These are phyloP conservation scores for Geranium brycei DNA, from an alignment of 345 rosid species.

Conservation along the genomic window DNA sequence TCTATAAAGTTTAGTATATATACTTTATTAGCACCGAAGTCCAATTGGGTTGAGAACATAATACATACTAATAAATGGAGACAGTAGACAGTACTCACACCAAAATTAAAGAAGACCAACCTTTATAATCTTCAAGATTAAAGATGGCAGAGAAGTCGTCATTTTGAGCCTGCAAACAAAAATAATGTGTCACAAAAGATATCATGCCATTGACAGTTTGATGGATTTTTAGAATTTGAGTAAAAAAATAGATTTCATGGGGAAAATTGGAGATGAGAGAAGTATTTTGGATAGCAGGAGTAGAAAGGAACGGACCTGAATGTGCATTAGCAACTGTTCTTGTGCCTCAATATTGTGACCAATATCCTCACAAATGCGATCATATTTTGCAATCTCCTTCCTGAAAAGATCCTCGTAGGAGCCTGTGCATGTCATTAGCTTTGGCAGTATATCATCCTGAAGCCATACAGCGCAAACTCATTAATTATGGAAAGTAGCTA, in stretches of 20 bases:
- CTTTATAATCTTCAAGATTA: constrained; percentile 93
- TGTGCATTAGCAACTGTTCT: constrained; percentile 74
- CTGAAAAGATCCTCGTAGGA: constrained; percentile 89
- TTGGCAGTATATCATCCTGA: too few species aligned
- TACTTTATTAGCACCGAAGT: neutral
- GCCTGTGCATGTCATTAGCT: constrained; percentile 29
- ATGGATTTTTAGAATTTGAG: neutral
- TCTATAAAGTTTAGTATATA: neutral
- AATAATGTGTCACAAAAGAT: constrained; percentile 3
- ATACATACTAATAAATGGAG: neutral
- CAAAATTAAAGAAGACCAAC: constrained; percentile 19
- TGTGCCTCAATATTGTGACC: constrained; percentile 85
- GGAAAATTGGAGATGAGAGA: too few species aligned
- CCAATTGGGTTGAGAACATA: neutral
- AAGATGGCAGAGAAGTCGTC: constrained; percentile 65
- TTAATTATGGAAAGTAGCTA: too few species aligned
- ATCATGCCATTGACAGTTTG: neutral
- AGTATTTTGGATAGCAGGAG: neutral
- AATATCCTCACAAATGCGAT: constrained; percentile 68
- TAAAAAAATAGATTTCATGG: too few species aligned
- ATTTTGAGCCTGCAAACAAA: constrained; percentile 65
- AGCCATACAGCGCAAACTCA: too few species aligned
- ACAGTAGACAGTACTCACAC: neutral
- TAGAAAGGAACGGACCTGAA: constrained; percentile 48
- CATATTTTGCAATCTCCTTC: constrained; percentile 88